Evolutionary conservation across 108 stramenopile species (phyloP).

Genomic region (Skeletonema grethae): DNA sequence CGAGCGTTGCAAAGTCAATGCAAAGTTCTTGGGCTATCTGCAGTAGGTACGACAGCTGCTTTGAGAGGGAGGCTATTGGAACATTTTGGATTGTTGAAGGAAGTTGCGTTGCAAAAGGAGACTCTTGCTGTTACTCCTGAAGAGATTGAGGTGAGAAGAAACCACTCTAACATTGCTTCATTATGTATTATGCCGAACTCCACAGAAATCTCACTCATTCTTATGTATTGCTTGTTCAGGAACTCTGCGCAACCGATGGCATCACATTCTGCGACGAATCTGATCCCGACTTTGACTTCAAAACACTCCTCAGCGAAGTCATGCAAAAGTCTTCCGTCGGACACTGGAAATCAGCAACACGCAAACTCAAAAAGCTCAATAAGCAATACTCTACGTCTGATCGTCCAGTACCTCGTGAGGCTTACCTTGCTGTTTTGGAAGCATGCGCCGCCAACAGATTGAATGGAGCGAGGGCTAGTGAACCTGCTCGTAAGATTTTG

Average conservation of each 20-base stretch:
- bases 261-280: conserved; percentile 74
- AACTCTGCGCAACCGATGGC: conserved; percentile 52
- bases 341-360: conserved; percentile 84
- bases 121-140: conserved; percentile 24
- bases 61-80: conserved; percentile 63
- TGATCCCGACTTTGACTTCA: conserved; percentile 78
- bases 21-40: conserved; percentile 55
- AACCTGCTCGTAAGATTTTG: conserved; percentile 81
- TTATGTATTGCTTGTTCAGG: conserved; percentile 3
- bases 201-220: not conserved
- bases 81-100: conserved; percentile 44
- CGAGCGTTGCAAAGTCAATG: conserved; percentile 69
- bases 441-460: conserved; percentile 76
- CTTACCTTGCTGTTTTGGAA: conserved; percentile 62
- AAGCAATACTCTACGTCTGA: conserved; percentile 47
- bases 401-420: conserved; percentile 56
- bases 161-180: too few species aligned
- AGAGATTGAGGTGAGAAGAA: conserved; percentile 35
- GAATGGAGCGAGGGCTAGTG: conserved; percentile 86
- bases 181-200: too few species aligned
- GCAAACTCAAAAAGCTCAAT: conserved; percentile 73
- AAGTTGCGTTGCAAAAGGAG: conserved; percentile 34
- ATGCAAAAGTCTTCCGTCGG: conserved; percentile 57
- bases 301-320: conserved; percentile 60
- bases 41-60: conserved; percentile 66